Evolutionary conservation across 352 stramenopile species (phyloP).

Genomic region (Phytophthora rubi): DNA sequence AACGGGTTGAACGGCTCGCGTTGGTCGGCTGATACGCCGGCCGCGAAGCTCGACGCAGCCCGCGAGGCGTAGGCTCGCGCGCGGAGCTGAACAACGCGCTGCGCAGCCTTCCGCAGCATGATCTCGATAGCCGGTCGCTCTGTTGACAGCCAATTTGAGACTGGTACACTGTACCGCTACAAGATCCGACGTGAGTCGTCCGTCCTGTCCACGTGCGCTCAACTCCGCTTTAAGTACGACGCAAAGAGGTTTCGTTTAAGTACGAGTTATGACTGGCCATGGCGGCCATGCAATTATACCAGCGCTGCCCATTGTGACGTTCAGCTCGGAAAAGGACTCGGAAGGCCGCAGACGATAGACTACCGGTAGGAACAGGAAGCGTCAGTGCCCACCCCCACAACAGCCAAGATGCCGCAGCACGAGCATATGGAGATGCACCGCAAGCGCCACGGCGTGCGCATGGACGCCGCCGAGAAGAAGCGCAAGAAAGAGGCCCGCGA

Average conservation of each 20-base stretch:
- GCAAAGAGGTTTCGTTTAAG: neutral
- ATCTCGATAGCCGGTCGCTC: neutral
- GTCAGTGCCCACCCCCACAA: neutral
- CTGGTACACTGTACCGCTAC: neutral
- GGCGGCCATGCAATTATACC: constrained; percentile 5
- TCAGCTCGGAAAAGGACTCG: constrained; percentile 16
- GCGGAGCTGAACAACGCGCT: constrained; percentile 5
- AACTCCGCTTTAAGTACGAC: neutral
- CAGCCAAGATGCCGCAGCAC: constrained; percentile 95
- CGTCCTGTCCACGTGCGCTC: neutral
- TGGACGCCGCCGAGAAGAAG: constrained; percentile 96
- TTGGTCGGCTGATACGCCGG: constrained; percentile 28
- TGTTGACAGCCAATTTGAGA: neutral
- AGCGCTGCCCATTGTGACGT: constrained; percentile 4
- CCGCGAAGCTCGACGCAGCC: constrained; percentile 39
- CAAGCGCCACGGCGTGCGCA: constrained; percentile 98
- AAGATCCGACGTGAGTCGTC: no score
- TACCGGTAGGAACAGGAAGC: no score
- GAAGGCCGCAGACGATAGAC: constrained; percentile 10
- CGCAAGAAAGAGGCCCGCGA: constrained; percentile 99
- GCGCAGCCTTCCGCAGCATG: constrained; percentile 26
- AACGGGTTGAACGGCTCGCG: constrained; percentile 54
- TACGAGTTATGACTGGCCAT: constrained; percentile 39
- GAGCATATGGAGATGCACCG: constrained; percentile 99
- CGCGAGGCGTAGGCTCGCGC: constrained; percentile 12